Percentiles rank a stretch among this genome's conserved stretches.
These are phyloP conservation scores for sorghum (Sorghum bicolor) DNA, from an alignment of 176 grass and related monocot species.

Conservation along the genomic window DNA sequence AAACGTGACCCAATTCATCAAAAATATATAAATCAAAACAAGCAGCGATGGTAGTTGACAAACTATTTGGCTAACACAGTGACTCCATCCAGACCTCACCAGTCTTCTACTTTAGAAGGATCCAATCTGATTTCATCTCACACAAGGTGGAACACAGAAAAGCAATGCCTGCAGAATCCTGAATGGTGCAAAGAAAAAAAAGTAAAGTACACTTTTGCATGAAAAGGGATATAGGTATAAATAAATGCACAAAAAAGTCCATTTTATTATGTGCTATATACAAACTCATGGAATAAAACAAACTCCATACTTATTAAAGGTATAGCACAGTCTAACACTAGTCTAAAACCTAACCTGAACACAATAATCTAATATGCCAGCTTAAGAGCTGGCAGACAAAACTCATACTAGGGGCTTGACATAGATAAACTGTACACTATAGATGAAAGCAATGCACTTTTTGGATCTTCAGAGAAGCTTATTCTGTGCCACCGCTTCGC, in stretches of 20 bases:
- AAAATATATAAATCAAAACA: neutral
- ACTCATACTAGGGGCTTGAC: conserved; percentile 19
- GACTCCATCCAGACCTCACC: neutral
- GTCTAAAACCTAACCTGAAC: conserved; percentile 36
- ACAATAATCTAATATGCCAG: conserved; percentile 24
- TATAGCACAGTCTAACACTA: conserved; percentile 43
- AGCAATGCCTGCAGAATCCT: neutral
- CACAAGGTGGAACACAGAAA: neutral
- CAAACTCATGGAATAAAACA: conserved; percentile 34
- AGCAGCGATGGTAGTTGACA: neutral
- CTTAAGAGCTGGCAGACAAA: conserved; percentile 19
- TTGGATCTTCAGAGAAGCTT: conserved; percentile 70
- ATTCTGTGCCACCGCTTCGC: conserved; percentile 92
- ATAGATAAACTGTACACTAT: conserved; percentile 39
- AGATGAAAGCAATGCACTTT: neutral
- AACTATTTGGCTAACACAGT: neutral
- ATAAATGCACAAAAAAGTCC: conserved; percentile 3
- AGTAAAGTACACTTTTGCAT: neutral
- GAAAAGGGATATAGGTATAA: neutral
- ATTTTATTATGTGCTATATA: conserved; percentile 34
- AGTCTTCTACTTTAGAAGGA: neutral
- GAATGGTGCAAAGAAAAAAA: neutral
- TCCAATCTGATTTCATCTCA: neutral
- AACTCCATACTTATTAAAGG: conserved; percentile 15
- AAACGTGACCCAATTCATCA: neutral